phyloP scores from a whole-genome alignment of 257 asterid genomes.

The Galeopsis tetrahit region DNA sequence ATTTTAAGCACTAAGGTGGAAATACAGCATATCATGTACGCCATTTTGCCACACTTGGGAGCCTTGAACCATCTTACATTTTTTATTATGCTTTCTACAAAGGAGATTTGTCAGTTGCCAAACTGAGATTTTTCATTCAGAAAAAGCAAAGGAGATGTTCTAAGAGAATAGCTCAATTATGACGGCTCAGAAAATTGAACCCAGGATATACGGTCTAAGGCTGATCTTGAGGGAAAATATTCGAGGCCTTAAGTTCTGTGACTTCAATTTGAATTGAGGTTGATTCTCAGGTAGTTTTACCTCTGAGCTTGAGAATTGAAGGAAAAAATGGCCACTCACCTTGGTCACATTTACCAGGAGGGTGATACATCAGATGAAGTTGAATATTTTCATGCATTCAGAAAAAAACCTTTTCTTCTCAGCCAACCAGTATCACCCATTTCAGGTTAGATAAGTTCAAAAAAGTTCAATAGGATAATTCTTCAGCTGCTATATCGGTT shows the following conservation, averaged over 20 bases:
- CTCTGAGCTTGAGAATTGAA: too few relatives aligned
- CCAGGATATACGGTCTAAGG: too few relatives aligned
- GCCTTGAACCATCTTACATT: background rate
- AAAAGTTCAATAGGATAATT: background rate
- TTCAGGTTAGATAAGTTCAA: background rate
- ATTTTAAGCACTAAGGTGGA: background rate
- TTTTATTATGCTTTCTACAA: background rate
- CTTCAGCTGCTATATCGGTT: background rate
- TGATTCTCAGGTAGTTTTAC: background rate
- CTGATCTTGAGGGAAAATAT: too few relatives aligned
- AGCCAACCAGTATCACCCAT: background rate
- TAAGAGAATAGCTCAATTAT: too few relatives aligned
- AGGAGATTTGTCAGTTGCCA: background rate
- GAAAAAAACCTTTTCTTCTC: background rate
- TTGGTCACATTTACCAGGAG: background rate
- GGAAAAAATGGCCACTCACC: background rate
- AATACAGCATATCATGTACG: background rate
- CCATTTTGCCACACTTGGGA: background rate
- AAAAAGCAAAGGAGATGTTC: too few relatives aligned
- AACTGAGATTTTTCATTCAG: too few relatives aligned
- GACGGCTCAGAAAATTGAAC: too few relatives aligned
- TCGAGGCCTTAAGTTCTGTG: too few relatives aligned
- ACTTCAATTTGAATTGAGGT: too few relatives aligned
- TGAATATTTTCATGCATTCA: background rate
- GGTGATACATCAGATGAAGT: conserved; percentile 1